A percentile compares a stretch with the other conserved stretches of the same genome.
These are phyloP conservation scores for Hordeum vulgare DNA, from an alignment of 176 grass and related monocot species.

Conservation along the genomic window MorexV3_pseudomolecules_assembly NC_058523.1:253674491-253674990, in stretches of 20 bases:
- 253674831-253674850: constrained; percentile 49
- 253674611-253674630: constrained; percentile 88
- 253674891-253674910: constrained; percentile 99
- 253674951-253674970: constrained; percentile 80
- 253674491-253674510: constrained; percentile 90
- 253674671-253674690: constrained; percentile 72
- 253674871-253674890: constrained; percentile 86
- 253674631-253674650: constrained; percentile 79
- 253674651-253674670: constrained; percentile 77
- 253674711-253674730: constrained; percentile 51
- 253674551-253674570: constrained; percentile 77
- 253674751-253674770: constrained; percentile 65
- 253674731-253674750: constrained; percentile 44
- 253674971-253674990: constrained; percentile 89
- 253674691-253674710: constrained; percentile 46
- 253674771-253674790: constrained; percentile 42
- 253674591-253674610: constrained; percentile 99
- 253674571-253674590: constrained; percentile 79
- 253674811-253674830: constrained; percentile 39
- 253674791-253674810: constrained; percentile 43
- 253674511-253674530: constrained; percentile 70
- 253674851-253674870: constrained; percentile 93
- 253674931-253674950: constrained; percentile 81
- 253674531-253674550: constrained; percentile 63
- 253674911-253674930: constrained; percentile 81